Evolutionary conservation across 345 rosid species (phyloP), one percentile per base, ranked within the genome.

Genomic region (Microcos paniculata): DNA sequence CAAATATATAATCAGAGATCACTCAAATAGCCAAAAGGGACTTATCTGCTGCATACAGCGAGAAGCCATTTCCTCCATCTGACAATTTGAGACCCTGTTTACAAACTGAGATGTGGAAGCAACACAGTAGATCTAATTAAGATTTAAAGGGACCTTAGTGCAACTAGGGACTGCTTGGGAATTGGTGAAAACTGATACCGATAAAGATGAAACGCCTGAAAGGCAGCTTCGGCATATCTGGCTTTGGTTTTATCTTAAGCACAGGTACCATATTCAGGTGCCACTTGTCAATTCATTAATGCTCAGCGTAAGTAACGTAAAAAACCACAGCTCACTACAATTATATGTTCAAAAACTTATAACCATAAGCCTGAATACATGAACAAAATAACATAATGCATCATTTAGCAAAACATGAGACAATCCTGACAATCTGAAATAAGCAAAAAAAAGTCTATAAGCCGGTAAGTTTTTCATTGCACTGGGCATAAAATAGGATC

Each of bases 141-240:
- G 38, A 49, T 10, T 62, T 35, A 16, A 19, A 33, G 66, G 43
- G n/a, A 46, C 6, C 13, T 52, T 51, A 48, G 62, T 53, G 48
- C 30, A 70, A 33, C 11, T 33, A 6, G 12, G 38, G 59, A 51
- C 56, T 33, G 46, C 61, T 70, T 52, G 46, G 48, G 21, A 70
- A 52, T 31, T 31, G 9, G 59, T 26, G 33, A 70, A 70, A 70
- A 51, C 62, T 19, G 62, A 23, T n/a, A 21, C 30, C 18, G 19
- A 31, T 33, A 53, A 70, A 52, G 31, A 52, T 53, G 62, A 70
- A 70, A 70, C 48, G 62, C 62, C 15, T 24, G 8, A n/a, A 70
- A 52, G 30, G 48, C n/a, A 70, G 33, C 46, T 33, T 53, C 7
- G 48, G 62, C 62, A 53, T 48, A 70, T 53, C 33, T 70, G 40